Evolutionary conservation across 352 stramenopile genomes (phyloP).

Genomic region (Blastocystis sp.): DNA sequence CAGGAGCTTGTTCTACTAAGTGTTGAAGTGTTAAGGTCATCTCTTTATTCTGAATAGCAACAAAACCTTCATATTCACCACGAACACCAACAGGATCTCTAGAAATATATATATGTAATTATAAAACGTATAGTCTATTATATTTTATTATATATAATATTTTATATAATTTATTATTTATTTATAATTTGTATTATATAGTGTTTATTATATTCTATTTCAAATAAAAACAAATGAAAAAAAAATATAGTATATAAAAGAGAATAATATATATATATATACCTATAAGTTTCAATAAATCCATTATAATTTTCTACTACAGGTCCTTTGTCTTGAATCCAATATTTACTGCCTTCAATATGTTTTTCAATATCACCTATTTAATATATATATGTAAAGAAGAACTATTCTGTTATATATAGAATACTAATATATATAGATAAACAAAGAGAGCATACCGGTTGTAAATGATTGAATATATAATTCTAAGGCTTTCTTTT

Average conservation of each 20-base stretch:
- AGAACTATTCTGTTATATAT: no score
- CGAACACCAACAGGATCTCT: conserved; percentile 40
- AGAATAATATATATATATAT: no score
- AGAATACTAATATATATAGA: conserved; percentile 20
- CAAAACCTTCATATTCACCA: conserved; percentile 40
- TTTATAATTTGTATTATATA: no score
- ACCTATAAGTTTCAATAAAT: conserved; percentile 42
- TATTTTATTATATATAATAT: no score
- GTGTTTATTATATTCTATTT: no score
- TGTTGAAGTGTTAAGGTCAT: conserved; percentile 37
- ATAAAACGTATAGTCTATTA: no score
- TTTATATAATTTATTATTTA: no score
- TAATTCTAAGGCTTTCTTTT: conserved; percentile 19
- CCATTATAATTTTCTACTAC: conserved; percentile 40
- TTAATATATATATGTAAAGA: no score
- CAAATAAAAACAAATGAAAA: no score
- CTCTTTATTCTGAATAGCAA: conserved; percentile 41
- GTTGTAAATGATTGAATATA: conserved; percentile 11
- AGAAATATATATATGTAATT: no score
- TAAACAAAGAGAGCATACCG: neutral
- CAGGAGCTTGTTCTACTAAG: conserved; percentile 38
- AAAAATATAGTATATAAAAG: no score
- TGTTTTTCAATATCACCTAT: conserved; percentile 33
- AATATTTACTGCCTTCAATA: conserved; percentile 36
- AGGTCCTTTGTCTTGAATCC: conserved; percentile 40